Percentiles rank a stretch among this genome's conserved stretches.
These are phyloP conservation scores for Mangifera indica DNA, from an alignment of 345 rosid genomes.

Conservation along the genomic window DNA sequence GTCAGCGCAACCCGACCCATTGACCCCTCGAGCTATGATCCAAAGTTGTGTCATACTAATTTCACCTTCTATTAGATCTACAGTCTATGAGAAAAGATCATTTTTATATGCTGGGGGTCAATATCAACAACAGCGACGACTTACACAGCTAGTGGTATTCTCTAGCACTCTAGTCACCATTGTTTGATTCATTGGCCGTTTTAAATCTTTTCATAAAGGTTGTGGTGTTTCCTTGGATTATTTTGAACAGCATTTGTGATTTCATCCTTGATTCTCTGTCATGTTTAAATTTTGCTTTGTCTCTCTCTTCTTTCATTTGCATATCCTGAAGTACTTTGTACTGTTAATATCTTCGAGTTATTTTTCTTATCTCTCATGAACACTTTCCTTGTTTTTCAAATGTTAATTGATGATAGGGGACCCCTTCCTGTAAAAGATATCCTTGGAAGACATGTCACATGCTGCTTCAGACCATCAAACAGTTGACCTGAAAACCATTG, in stretches of 20 bases:
- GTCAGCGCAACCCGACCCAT: too few species aligned
- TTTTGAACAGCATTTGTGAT: neutral
- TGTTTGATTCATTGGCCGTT: neutral
- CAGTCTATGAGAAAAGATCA: slow-evolving; percentile 36
- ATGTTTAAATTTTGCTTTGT: neutral
- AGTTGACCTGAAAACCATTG: neutral
- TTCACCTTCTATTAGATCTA: slow-evolving; percentile 13
- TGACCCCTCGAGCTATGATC: neutral
- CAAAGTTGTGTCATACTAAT: neutral
- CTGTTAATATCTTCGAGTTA: neutral
- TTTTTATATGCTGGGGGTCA: slow-evolving; percentile 40
- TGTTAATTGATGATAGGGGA: slow-evolving; percentile 19
- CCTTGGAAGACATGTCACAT: slow-evolving; percentile 21
- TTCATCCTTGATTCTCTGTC: neutral
- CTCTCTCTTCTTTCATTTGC: neutral
- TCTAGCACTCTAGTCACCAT: slow-evolving; percentile 3
- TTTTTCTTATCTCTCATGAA: neutral
- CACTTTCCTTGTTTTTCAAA: neutral
- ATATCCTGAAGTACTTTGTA: neutral
- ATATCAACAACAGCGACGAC: slow-evolving; percentile 37
- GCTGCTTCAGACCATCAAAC: slow-evolving; percentile 26
- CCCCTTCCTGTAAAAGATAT: slow-evolving; percentile 23
- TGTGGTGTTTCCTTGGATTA: neutral
- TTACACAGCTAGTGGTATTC: slow-evolving; percentile 33
- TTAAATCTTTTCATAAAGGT: neutral